Conservation (phyloP, 2,329 filamentous ascomycete genomes). For the Ophiostoma himal-ulmi region DNA sequence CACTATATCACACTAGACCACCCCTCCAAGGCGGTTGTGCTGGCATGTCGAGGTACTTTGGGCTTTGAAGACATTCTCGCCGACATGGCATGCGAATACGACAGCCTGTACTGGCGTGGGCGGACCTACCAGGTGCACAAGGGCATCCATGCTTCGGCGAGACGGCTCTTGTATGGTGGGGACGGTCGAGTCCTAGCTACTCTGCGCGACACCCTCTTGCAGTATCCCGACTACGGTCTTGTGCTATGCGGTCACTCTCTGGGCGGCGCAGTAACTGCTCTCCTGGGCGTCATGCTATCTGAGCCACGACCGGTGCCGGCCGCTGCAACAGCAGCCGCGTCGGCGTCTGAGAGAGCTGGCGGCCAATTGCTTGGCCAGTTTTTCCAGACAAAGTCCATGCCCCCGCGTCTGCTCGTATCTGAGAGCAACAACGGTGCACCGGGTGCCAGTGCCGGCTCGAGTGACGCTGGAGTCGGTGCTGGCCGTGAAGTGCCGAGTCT, state of each 20-base stretch:
- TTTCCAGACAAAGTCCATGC: slow-evolving; percentile 52
- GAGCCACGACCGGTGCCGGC: slow-evolving; percentile 41
- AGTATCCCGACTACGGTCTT: slow-evolving; percentile 63
- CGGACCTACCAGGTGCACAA: slow-evolving; percentile 65
- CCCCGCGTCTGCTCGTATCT: slow-evolving; percentile 38
- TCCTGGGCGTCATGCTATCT: slow-evolving; percentile 65
- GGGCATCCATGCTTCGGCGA: slow-evolving; percentile 65
- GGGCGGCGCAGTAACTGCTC: slow-evolving; percentile 62
- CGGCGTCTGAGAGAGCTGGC: background rate
- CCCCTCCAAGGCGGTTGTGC: slow-evolving; percentile 63
- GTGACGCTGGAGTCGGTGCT: background rate
- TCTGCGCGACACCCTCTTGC: slow-evolving; percentile 58
- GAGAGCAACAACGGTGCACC: background rate
- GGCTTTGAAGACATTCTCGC: slow-evolving; percentile 69
- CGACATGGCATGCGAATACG: slow-evolving; percentile 69
- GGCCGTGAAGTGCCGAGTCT: slow-evolving; percentile 37
- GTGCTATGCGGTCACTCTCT: slow-evolving; percentile 65
- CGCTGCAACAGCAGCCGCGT: slow-evolving; percentile 33
- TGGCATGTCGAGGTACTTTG: slow-evolving; percentile 66
- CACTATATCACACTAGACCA: slow-evolving; percentile 69
- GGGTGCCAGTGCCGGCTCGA: background rate
- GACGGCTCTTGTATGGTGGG: slow-evolving; percentile 60
- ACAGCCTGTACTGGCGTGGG: slow-evolving; percentile 58
- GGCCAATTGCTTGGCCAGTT: slow-evolving; percentile 4
- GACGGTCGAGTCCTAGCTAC: slow-evolving; percentile 62